phyloP scores from a whole-genome alignment of 116 monocot species.

The Zostera marina region DNA sequence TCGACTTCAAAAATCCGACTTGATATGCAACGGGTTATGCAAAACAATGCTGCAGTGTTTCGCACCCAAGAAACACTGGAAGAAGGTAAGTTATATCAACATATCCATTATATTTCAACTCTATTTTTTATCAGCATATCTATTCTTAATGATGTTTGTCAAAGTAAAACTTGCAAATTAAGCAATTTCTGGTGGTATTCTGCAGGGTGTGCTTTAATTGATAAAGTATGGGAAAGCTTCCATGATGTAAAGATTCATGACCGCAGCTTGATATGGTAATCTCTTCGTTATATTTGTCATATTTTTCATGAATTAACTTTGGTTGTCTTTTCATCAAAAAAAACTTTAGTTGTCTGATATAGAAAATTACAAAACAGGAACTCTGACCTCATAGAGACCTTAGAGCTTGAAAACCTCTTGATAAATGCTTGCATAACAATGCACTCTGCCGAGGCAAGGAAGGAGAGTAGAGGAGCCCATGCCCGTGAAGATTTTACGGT shows the following conservation, averaged over 20 bases:
- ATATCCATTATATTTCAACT: background rate
- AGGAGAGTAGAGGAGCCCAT: slow-evolving; percentile 99
- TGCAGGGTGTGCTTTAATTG: slow-evolving; percentile 66
- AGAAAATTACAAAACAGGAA: slow-evolving; percentile 43
- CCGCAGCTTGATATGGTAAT: slow-evolving; percentile 73
- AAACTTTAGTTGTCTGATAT: background rate
- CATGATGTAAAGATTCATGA: slow-evolving; percentile 67
- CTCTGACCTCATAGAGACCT: slow-evolving; percentile 82
- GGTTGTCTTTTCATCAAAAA: too few species aligned
- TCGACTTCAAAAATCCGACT: slow-evolving; percentile 90
- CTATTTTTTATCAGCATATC: background rate
- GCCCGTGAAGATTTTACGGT: slow-evolving; percentile 95
- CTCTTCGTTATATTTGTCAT: background rate
- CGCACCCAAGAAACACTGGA: slow-evolving; percentile 88
- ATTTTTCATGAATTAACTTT: background rate
- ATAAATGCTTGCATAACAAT: slow-evolving; percentile 95
- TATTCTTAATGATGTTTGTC: too few species aligned
- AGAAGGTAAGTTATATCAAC: slow-evolving; percentile 45
- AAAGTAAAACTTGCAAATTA: too few species aligned
- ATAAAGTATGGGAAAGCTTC: slow-evolving; percentile 80
- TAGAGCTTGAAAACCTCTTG: slow-evolving; percentile 92
- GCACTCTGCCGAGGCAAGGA: slow-evolving; percentile 98
- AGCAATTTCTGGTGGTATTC: background rate
- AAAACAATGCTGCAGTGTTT: slow-evolving; percentile 97
- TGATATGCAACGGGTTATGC: slow-evolving; percentile 96